Evolutionary conservation across 2,329 filamentous ascomycete species (phyloP), one percentile per base, ranked within the genome.

Genomic region (Aurifilum marmelostoma): DNA sequence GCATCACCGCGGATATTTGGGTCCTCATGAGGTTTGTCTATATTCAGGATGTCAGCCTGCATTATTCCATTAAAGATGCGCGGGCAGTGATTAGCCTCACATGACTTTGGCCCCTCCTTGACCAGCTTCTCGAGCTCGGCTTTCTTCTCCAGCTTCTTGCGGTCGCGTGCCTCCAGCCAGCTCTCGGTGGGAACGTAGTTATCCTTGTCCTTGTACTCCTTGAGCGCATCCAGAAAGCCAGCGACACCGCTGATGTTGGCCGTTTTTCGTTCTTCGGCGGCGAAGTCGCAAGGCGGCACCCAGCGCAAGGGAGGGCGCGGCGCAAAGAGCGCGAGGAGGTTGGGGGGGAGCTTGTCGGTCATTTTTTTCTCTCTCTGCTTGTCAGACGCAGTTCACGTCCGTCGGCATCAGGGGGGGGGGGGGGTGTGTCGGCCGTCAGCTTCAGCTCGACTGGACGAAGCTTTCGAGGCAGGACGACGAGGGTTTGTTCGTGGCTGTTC

Each of bases 311-410:
- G 92, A 75, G 96, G 96, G 70, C 96, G 92, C 78, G 96, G 93
- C 82, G 95, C 92, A 83, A 99, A 99, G 74, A 98, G 92, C 81
- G 92, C 92, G 75, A 98, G 87, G 70, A 98, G 88, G 79, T 97
- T 95, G 67, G 92, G 93, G 69, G 96, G 95, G 27, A 99, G 91
- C 82, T 97, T 96, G 86, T 97, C 95, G 64, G 96, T 98, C 96
- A 98, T 99, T 72, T 75, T 67, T 72, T 8, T 67, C 71, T 8
- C 4, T 34, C 75, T 67, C 96, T 98, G 95, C 98, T 98, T 72
- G 75, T 63, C 47, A 67, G 67, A 43, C 83, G 75, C 67, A 72
- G 64, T 62, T 27, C 61, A 39, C 66, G 12, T 61, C 62, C 24
- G 58, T 59, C 63, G 32, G 34, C 60, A 58, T 18, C 18, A 16